phyloP scores from a whole-genome alignment of 1,139 yeast genomes.

The Scheffersomyces quercinus region DNA sequence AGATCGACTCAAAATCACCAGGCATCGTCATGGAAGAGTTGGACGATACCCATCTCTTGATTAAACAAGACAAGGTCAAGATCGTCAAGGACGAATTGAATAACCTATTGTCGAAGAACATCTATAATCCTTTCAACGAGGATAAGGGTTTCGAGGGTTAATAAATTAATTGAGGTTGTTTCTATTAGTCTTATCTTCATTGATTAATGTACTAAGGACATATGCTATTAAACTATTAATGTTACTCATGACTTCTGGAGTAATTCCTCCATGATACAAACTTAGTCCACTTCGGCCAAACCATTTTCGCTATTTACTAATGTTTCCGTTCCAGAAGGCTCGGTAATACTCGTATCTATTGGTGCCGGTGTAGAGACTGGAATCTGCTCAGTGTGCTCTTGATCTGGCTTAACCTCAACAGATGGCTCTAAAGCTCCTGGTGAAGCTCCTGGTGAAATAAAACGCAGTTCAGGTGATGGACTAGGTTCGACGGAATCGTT shows the following conservation, averaged over 20 bases:
- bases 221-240: too few relatives aligned
- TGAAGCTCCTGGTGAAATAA: neutral
- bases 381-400: too few relatives aligned
- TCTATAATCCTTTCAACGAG: conserved; percentile 81
- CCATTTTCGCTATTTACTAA: too few relatives aligned
- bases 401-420: too few relatives aligned
- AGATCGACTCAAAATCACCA: conserved; percentile 69
- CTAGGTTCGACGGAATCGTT: neutral
- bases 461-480: neutral
- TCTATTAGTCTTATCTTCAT: neutral
- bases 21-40: conserved; percentile 77
- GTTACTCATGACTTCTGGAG: too few relatives aligned
- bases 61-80: conserved; percentile 74
- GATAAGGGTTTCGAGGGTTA: conserved; percentile 35
- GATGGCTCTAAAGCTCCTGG: neutral
- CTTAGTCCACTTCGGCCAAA: too few relatives aligned
- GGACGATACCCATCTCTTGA: conserved; percentile 85
- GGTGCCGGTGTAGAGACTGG: too few relatives aligned
- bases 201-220: neutral
- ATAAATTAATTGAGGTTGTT: neutral
- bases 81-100: conserved; percentile 78
- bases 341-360: too few relatives aligned
- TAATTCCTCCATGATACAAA: too few relatives aligned
- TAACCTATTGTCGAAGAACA: conserved; percentile 72
- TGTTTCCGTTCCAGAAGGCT: too few relatives aligned